Evolutionary conservation across 306 rosid species (phyloP), one percentile per base, ranked within the genome.

Genomic region (Sphenostylis stenocarpa): DNA sequence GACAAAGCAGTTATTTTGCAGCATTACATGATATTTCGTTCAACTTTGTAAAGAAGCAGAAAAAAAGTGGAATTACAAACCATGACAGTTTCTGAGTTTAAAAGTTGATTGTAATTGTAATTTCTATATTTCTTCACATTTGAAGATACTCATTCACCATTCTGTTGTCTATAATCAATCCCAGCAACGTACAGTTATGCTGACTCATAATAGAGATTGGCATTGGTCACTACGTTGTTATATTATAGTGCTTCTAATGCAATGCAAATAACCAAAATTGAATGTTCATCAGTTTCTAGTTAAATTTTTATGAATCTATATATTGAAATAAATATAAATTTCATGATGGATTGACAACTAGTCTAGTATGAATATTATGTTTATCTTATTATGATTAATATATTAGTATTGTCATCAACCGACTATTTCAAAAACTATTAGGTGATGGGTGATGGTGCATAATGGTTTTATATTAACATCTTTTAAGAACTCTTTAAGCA

Each of bases 1-100:
- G 4, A 11, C 15, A 39, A 2, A 39, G 28, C 33, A 21, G 71
- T 60, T 47, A 34, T 47, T 60, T 69, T 78, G 16, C 61, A 15
- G 43, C 16, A 31, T 45, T 58, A 3, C 43, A 39, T 70, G 39
- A 60, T 76, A 76, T 33, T 45, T 48, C n/a, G 36, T 77, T 55
- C n/a, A 55, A 55, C 57, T 39, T 9, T n/a, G 29, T 24, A 57
- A 72, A 19, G 67, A 20, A 47, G 34, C 7, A 36, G 28, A 26
- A 28, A 14, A 41, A 28, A 39, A 11, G 56, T 41, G 11, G 38
- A 26, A 23, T 12, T 41, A 57, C 2, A 21, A 61, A 20, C 45
- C 62, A 45, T 61, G 19, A 26, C 19, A 19, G 38, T 26, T 62
- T 61, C 29, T 60, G 23, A 29, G 60, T 44, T 33, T 19, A 31